Evolutionary conservation across 2,329 filamentous ascomycete genomes (phyloP), one percentile per base, ranked within the genome.

Genomic region (Trichoderma sp.): DNA sequence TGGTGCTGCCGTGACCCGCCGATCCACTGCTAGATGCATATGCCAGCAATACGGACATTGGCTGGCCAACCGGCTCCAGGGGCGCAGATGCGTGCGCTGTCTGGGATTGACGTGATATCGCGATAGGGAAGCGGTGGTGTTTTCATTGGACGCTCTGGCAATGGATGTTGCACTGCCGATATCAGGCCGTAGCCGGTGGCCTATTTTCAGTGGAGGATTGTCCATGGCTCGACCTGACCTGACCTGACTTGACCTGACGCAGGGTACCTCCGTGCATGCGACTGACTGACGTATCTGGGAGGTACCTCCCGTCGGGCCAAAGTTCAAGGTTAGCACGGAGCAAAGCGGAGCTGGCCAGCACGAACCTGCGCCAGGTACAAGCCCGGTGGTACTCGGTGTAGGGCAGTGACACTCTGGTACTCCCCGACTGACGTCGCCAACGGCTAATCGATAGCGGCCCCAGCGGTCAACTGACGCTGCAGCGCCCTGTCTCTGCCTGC

Each of bases 401-500:
- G 47, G 47, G 47, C 64, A 68, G 65, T 68, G 65, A 58, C 53
- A 58, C 23, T 30, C 34, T 30, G 53, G 55, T 50, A 50, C 34
- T 32, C 65, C 62, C 53, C 11, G 65, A 68, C 66, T 61, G 66
- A 68, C 66, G 66, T 68, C 68, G 43, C 39, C 58, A 30, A 28
- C 23, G 58, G 58, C 34, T 57, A 70, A 72, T 72, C 71, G 71
- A 72, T 70, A 70, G 66, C 58, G 55, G 58, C 57, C 67, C 39
- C 70, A 62, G 64, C 39, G 67, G 71, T 72, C 71, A 72, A 72
- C 63, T 72, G 71, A 72, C 59, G 47, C 71, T 63, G 61, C 17
- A 59, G 36, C 66, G 55, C 71, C 71, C 67, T 61, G 66, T 15
- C 57, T 68, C 66, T 61, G 55, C 66, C 55, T 72, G 67, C 67